Base-by-base conservation (phyloP, 345 rosid species). In the Erysimum cheiranthoides region DNA sequence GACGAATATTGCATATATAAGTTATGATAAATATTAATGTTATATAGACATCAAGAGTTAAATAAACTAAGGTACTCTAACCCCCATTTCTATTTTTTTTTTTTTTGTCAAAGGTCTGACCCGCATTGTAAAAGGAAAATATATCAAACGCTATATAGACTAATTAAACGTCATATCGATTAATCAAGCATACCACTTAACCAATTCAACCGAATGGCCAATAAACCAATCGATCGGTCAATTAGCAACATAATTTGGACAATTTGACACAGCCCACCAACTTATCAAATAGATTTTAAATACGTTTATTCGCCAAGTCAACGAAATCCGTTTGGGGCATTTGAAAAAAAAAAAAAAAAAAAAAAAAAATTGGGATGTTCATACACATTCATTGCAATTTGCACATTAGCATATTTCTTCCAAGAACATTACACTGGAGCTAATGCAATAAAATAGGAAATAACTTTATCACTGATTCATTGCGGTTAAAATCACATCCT, bases 1-100 rank as follows among this genome's bases (percentile, higher is more conserved):
- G 5, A 31, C 17, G 40, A 42, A 30, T 56, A 16, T 42, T 42
- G 34, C 42, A 40, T 42, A 8, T 59, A 32, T 9, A 34, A 3
- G 13, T 30, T 54, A 42, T 57, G 65, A 70, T 42, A 31, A 69
- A 11, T 54, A 40, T 3, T 43, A 43, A 69, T 56, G 16, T 31
- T 43, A 39, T 4, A 12, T 32, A 47, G 18, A 32, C 43, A 4
- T n/a, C 46, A 43, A 70, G 66, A 70, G 35, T 45, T 70, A 43
- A 4, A 4, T 10, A 28, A 68, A 4, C 8, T 10, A 28, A 68
- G 27, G 38, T 21, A 21, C 25, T 27, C 35, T 38, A 21, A 56
- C 10, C 16, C 35, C n/a, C 14, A 5, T 10, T 27, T 21, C n/a
- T n/a, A n/a, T n/a, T n/a, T n/a, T n/a, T n/a, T n/a, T n/a, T n/a